A percentile compares a stretch with the other conserved stretches of the same genome.
Evolutionary conservation across 805 yeast species (phyloP).

Genomic region (Metschnikowia peoriensis): DNA sequence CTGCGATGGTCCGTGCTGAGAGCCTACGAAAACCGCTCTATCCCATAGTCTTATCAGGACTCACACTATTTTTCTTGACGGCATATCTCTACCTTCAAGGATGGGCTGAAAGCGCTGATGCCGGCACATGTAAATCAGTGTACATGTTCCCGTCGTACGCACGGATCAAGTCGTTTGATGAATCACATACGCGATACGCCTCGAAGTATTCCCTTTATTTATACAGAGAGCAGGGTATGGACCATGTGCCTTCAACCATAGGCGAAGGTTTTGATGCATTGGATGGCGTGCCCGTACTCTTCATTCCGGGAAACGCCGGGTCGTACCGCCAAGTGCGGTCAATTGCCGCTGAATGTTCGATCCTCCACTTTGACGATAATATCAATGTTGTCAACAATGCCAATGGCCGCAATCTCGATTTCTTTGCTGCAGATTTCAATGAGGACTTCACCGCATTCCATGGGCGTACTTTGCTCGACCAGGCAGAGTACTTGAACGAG

Average conservation of each 20-base stretch:
- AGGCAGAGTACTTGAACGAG: constrained; percentile 89
- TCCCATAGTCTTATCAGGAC: constrained; percentile 12
- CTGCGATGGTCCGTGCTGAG: constrained; percentile 10
- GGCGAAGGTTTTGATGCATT: constrained; percentile 29
- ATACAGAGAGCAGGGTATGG: constrained; percentile 80
- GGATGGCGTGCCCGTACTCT: constrained; percentile 82
- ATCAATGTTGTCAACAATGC: constrained; percentile 24
- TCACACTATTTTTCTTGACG: constrained; percentile 10
- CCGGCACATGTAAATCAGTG: constrained; percentile 57
- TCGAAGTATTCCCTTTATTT: constrained; percentile 80
- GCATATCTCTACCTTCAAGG: constrained; percentile 12
- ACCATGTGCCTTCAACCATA: constrained; percentile 48
- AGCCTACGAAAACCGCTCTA: constrained; percentile 17
- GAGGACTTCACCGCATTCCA: constrained; percentile 96
- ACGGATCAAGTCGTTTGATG: constrained; percentile 67
- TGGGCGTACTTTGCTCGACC: constrained; percentile 89
- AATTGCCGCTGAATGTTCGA: constrained; percentile 80
- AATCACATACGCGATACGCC: constrained; percentile 65
- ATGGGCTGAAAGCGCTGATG: constrained; percentile 29
- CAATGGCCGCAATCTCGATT: constrained; percentile 58
- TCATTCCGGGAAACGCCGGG: constrained; percentile 98
- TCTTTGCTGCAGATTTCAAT: constrained; percentile 89
- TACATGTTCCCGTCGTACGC: constrained; percentile 87
- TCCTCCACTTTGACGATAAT: constrained; percentile 42
- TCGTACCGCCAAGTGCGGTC: constrained; percentile 86